Base-by-base conservation (phyloP, 176 grass and related monocot genomes). In the Elymus sibiricus region DNA sequence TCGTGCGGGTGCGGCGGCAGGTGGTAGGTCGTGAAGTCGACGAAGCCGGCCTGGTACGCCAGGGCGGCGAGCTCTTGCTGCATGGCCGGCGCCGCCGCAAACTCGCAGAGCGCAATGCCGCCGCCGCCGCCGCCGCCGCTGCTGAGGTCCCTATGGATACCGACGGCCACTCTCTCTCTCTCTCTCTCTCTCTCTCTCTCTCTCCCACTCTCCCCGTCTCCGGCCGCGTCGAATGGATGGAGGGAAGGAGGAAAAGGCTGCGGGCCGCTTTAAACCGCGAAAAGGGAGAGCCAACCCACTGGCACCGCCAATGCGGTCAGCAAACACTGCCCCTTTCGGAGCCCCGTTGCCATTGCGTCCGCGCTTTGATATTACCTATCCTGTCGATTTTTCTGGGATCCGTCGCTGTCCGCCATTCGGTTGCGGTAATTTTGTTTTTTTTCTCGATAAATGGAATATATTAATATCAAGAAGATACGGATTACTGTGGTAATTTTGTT, bases 181-280 rank as follows among this genome's bases (percentile, higher is more conserved):
- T 53, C 55, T 7, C 6, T 9, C 39, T 29, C 16, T 24, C 7
- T 9, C 49, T 17, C 27, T 22, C 55, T 53, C 55, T 7, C 6
- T 9, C 39, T 29, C 38, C n/a, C n/a, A n/a, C n/a, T n/a, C n/a
- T n/a, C n/a, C n/a, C n/a, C n/a, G n/a, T n/a, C n/a, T n/a, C n/a
- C 29, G 55, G 55, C 55, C 0, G 19, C 55, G 19, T 58, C 19
- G 66, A 39, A 16, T 22, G 34, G 21, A 69, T 38, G 29, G 21
- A 51, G 27, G 32, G 55, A 61, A 17, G 31, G 53, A 22, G 17
- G 55, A 58, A 58, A 58, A 58, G 19, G 55, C 44, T 10, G 76
- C 60, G 47, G 19, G 38, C 66, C 77, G 17, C 78, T 86, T 77
- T 86, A 82, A 90, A 86, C 49, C 13, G 83, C 49, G 70, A 84